Conservation (phyloP, 768 basidiomycete genomes). For the Boletus edulis region DNA sequence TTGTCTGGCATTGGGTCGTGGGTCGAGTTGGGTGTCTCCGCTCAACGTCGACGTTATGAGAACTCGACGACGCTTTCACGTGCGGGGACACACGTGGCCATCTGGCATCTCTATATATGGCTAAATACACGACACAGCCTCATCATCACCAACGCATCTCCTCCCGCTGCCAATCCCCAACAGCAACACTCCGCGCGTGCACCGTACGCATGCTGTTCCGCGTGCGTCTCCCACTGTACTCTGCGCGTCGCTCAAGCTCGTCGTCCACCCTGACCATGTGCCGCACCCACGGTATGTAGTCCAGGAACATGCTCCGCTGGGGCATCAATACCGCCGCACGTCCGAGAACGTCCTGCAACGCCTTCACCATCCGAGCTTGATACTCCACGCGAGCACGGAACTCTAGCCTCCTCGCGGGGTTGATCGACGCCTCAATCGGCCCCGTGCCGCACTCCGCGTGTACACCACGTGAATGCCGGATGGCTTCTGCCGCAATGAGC, state of each 20-base stretch:
- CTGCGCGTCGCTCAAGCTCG: constrained; percentile 21
- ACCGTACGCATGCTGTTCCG: constrained; percentile 52
- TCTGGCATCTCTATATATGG: neutral
- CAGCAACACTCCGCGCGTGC: constrained; percentile 42
- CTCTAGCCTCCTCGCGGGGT: constrained; percentile 28
- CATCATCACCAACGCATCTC: too few relatives aligned
- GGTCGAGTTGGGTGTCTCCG: too few relatives aligned
- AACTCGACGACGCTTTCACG: constrained; percentile 14
- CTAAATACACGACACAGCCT: neutral
- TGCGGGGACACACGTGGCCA: constrained; percentile 28
- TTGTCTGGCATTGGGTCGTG: constrained; percentile 15
- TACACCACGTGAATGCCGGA: constrained; percentile 46
- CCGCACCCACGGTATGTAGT: constrained; percentile 70
- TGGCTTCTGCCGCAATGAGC: constrained; percentile 48
- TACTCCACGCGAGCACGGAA: constrained; percentile 45
- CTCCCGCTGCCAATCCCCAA: constrained; percentile 38
- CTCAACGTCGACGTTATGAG: constrained; percentile 26
- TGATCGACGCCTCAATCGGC: constrained; percentile 35
- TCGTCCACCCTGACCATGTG: constrained; percentile 70
- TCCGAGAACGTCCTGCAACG: constrained; percentile 48
- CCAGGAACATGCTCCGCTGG: constrained; percentile 49
- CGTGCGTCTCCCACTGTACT: constrained; percentile 33
- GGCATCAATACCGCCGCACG: constrained; percentile 32
- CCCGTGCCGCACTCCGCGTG: constrained; percentile 31
- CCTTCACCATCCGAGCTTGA: constrained; percentile 40